A percentile compares a stretch with the other conserved stretches of the same genome.
These are phyloP conservation scores for Psilocybe sp. DNA, from an alignment of 768 basidiomycete species.

Conservation along the genomic window DNA sequence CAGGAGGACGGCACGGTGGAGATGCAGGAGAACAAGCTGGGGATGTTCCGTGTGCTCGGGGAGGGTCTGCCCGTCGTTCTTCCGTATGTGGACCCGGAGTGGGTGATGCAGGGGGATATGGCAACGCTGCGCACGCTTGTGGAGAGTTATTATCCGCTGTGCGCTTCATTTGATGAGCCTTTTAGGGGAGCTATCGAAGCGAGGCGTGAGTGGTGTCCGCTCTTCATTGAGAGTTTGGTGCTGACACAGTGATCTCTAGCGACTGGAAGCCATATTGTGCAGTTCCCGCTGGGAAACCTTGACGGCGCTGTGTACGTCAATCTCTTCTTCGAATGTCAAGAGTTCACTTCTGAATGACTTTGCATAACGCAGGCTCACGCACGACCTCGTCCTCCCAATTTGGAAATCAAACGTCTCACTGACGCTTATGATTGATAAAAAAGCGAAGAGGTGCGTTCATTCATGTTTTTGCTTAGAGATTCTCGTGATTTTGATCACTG, in stretches of 20 bases:
- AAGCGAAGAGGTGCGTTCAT: constrained; percentile 78
- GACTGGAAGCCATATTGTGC: constrained; percentile 69
- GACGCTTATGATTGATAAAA: constrained; percentile 94
- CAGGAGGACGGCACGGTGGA: background rate
- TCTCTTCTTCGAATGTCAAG: background rate
- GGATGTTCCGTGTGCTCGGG: constrained; percentile 73
- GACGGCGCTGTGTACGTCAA: constrained; percentile 52
- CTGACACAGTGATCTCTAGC: constrained; percentile 31
- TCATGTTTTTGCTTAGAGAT: too few species aligned
- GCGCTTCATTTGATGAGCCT: constrained; percentile 55
- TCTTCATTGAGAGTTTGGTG: constrained; percentile 1
- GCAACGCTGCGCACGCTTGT: constrained; percentile 63
- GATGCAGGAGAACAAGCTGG: constrained; percentile 33
- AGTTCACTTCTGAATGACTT: background rate
- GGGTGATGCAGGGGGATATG: constrained; percentile 60
- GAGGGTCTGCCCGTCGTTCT: constrained; percentile 84
- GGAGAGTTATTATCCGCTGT: constrained; percentile 77
- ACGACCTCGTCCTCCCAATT: constrained; percentile 85
- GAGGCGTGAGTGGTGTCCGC: constrained; percentile 42
- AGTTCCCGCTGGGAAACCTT: constrained; percentile 54
- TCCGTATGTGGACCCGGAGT: constrained; percentile 69
- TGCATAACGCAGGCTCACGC: constrained; percentile 49
- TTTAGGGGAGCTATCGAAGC: constrained; percentile 54
- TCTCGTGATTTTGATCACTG: background rate
- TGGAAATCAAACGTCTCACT: constrained; percentile 92